Evolutionary conservation across 371 early-diverging fungal genomes (phyloP), one percentile per base, ranked within the genome.

Genomic region (Rhizomucor miehei): DNA sequence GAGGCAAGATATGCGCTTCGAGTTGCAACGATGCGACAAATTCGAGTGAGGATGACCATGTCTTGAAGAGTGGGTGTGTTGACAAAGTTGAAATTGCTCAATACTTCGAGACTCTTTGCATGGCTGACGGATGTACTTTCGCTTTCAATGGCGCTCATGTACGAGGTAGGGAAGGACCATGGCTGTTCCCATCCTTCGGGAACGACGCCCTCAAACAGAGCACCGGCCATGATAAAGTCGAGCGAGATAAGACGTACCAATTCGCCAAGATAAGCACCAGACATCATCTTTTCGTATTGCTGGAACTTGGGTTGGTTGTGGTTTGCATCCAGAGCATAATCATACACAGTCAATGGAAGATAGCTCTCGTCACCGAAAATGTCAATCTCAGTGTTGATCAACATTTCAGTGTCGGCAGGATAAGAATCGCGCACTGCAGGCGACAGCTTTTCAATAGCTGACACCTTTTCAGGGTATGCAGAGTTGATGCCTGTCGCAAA

Each of bases 401-500:
- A 81, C 92, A 94, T 93, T 53, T 87, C 82, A 44, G 75, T 84
- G 44, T 74, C 71, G 21, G 73, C 57, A n/a, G 59, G 54, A 23
- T 67, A 63, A 12, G 49, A 51, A 48, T 63, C 38, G n/a, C 60
- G 60, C 36, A 49, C 21, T 0, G 62, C n/a, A 41, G 47, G 19
- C 21, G 40, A 40, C 88, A 59, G 12, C 44, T 52, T 41, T 9
- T n/a, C n/a, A 43, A 52, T 52, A 5, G 17, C 12, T 17, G 74
- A 67, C 16, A 89, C 74, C 35, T 78, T 65, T 67, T 92, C 92
- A 52, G 89, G 88, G 69, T 92, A 94, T 12, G 93, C 91, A 21
- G 93, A 93, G 66, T 96, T 96, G 51, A 92, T 87, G 43, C 97
- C 97, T 9, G 97, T 95, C 48, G 92, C 95, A 44, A 92, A 81